Evolutionary conservation across 1,139 yeast species (phyloP), one percentile per base, ranked within the genome.

Genomic region (Debaryomyces coudertii): DNA sequence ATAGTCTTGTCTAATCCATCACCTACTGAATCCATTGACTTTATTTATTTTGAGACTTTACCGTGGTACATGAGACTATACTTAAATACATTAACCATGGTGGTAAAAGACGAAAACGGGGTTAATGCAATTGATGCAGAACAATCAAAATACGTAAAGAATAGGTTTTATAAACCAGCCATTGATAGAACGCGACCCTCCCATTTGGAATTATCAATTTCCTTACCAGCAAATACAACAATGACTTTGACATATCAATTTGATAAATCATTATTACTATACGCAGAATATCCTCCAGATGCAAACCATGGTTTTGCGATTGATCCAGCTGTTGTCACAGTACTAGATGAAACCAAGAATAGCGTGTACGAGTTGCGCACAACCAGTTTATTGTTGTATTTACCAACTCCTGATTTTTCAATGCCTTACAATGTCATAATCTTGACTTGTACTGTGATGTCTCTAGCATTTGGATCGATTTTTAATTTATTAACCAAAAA

Each of bases 341-440:
- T 87, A 0, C 51, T 78, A 4, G 55, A 60, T n/a, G 51, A 58
- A 11, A 47, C 52, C 4, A 54, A 58, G 5, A 51, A 64, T 1
- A 50, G 51, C 31, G 47, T 55, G n/a, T 89, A 88, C 55, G 79
- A 82, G 43, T 63, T 85, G 50, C 77, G 99, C 59, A 90, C 98
- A 0, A 83, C 97, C 1, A 87, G 97, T 37, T 76, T 92, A 45
- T 71, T 95, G 47, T 73, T 95, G 41, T 83, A 95, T 0, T 76
- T 95, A 44, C 97, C 99, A 2, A 95, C 98, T 0, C 99, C 99
- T 0, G 99, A 95, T 70, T 95, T 95, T 66, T 88, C 96, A 49
- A 95, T 95, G 99, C 99, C 99, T 1, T 95, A 95, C 63, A 95
- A 95, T 60, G 99, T 95, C 40, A 93, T 95, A 49, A 95, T 95